phyloP scores from a whole-genome alignment of 2,329 filamentous ascomycete genomes.

The Ceratocystis alfenasii region DNA sequence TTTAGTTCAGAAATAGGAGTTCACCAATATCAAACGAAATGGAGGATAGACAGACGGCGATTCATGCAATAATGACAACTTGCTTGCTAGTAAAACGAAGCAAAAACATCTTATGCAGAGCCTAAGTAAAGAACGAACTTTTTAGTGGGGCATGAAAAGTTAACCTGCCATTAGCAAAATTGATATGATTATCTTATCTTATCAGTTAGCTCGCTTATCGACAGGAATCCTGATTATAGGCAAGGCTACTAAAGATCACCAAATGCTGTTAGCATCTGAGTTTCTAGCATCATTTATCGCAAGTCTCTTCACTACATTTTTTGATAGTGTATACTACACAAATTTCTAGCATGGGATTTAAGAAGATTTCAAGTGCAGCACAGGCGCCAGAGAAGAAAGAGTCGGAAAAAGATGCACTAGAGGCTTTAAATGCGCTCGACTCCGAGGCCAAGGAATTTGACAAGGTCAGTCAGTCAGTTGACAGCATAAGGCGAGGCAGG shows the following conservation, averaged over 20 bases:
- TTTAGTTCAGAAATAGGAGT: not conserved
- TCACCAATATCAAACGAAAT: not conserved
- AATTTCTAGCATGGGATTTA: constrained; percentile 20
- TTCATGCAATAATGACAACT: not conserved
- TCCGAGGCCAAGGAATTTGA: constrained; percentile 80
- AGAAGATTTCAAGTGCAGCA: constrained; percentile 30
- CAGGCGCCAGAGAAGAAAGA: constrained; percentile 29
- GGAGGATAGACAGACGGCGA: not conserved
- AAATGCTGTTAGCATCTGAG: not conserved
- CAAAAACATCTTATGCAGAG: too few species aligned
- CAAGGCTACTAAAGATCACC: not conserved
- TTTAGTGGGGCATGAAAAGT: constrained; percentile 12
- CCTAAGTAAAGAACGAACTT: constrained; percentile 18
- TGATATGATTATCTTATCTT: constrained; percentile 6
- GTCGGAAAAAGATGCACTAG: constrained; percentile 40
- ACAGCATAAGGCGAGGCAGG: not conserved
- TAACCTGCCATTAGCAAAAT: not conserved
- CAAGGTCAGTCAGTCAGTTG: constrained; percentile 47
- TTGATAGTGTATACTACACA: not conserved
- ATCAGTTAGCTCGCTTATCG: constrained; percentile 12
- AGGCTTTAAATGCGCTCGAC: constrained; percentile 70
- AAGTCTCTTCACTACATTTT: not conserved
- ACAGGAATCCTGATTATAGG: constrained; percentile 4
- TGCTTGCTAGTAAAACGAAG: constrained; percentile 5
- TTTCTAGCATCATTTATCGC: not conserved